Percentiles rank a stretch among this genome's conserved stretches.
phyloP scores from a whole-genome alignment of 768 basidiomycete species.

The Agaricus bisporus region DNA sequence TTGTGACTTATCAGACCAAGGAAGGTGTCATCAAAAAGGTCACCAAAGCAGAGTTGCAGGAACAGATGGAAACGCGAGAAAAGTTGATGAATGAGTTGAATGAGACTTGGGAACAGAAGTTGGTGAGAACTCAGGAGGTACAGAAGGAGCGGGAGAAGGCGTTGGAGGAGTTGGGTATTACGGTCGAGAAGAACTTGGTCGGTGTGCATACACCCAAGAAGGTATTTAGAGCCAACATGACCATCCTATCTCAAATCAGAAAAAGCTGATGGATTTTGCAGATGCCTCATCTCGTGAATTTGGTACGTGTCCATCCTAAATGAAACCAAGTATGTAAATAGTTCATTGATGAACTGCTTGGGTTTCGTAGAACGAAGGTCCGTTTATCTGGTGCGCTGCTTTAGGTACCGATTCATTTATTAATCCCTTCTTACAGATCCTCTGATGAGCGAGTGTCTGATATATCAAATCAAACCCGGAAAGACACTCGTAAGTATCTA shows the following conservation, averaged over 20 bases:
- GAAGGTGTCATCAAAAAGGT: constrained; percentile 93
- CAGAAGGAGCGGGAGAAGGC: constrained; percentile 98
- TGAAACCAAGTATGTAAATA: not conserved
- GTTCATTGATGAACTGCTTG: constrained; percentile 9
- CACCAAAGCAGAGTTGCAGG: constrained; percentile 95
- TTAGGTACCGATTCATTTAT: constrained; percentile 12
- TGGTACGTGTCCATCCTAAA: constrained; percentile 39
- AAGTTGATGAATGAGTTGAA: constrained; percentile 91
- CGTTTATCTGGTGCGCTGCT: constrained; percentile 14
- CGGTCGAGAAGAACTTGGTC: constrained; percentile 92
- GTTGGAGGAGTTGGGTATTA: constrained; percentile 94
- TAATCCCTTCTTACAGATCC: constrained; percentile 52
- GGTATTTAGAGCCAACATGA: constrained; percentile 33
- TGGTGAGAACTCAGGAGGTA: constrained; percentile 86
- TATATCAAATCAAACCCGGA: constrained; percentile 88
- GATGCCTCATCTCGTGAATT: constrained; percentile 92
- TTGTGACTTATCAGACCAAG: constrained; percentile 89
- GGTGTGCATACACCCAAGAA: constrained; percentile 98
- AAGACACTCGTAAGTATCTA: constrained; percentile 55
- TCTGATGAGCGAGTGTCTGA: constrained; percentile 92
- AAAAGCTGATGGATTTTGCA: constrained; percentile 22
- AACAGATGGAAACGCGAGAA: constrained; percentile 93
- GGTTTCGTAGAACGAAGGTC: constrained; percentile 32
- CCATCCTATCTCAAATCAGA: constrained; percentile 22
- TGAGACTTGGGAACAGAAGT: constrained; percentile 95